Percentiles rank a stretch among this genome's conserved stretches.
Evolutionary conservation across 805 yeast genomes (phyloP).

Genomic region (Lipomyces sp.): DNA sequence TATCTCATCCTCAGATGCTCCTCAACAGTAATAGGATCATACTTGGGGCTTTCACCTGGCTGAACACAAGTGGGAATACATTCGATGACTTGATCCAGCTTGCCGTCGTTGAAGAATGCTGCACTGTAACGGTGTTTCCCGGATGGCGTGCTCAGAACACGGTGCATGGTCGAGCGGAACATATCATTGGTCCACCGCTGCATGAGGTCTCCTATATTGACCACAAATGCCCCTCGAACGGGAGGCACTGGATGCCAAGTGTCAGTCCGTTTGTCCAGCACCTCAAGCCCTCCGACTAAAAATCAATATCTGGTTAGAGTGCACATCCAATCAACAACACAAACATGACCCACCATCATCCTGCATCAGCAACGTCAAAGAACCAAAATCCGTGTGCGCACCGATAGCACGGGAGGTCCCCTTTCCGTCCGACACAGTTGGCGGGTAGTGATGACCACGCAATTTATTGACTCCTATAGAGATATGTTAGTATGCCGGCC

Average conservation of each 20-base stretch:
- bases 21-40: conserved; percentile 19
- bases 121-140: conserved; percentile 42
- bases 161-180: conserved; percentile 42
- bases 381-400: conserved; percentile 43
- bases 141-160: conserved; percentile 37
- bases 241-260: conserved; percentile 39
- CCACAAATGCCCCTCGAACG: conserved; percentile 38
- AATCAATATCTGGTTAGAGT: no score
- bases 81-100: conserved; percentile 27
- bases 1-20: no score
- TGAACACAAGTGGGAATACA: conserved; percentile 31
- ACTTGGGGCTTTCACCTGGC: conserved; percentile 8
- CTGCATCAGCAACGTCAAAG: conserved; percentile 40
- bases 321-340: no score
- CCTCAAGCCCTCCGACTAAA: conserved; percentile 40
- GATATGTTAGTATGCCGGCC: no score
- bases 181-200: conserved; percentile 42
- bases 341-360: conserved; percentile 35
- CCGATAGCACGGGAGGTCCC: conserved; percentile 36
- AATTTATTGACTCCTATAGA: conserved; percentile 4
- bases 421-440: conserved; percentile 34
- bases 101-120: conserved; percentile 33
- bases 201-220: conserved; percentile 43
- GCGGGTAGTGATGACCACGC: conserved; percentile 41
- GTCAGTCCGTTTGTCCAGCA: conserved; percentile 37